Base-by-base conservation (phyloP, 116 monocot genomes). In the Papilionanthe hybrid region DNA sequence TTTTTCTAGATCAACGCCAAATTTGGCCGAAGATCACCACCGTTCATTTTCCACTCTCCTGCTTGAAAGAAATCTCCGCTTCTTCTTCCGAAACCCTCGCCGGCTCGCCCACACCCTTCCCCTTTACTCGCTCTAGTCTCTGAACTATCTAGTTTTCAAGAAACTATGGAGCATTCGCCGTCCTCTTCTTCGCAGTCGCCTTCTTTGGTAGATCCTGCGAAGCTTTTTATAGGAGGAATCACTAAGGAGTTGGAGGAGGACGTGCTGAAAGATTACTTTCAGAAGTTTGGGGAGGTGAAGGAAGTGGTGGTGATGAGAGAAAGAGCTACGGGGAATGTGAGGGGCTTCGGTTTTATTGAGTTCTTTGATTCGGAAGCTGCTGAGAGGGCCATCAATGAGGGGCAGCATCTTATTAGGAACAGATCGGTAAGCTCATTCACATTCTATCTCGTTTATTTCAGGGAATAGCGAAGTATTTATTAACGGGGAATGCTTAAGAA, bases 331-430 rank as follows among this genome's bases (percentile, higher is more conserved):
- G 83, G 80, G 7, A 83, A 27, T 29, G 22, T 53, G 23, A 76
- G 83, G 20, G 83, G 86, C 43, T 87, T 87, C 10, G 86, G 83
- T 4, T 87, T 87, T 42, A 77, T 87, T n/a, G 79, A 60, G 71
- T 86, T 83, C 47, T 10, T 23, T 11, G 80, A 86, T 65, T 48
- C 80, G 22, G 50, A 42, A 23, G 69, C 83, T 25, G 83, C 73
- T 3, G 80, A 86, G 53, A 68, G 43, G 23, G 86, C 72, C 27
- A 72, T 86, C 49, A 77, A 74, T 1, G 17, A 47, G 45, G 79
- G 60, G 23, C 58, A 78, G 75, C 75, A 75, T 75, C 25, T 75
- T 49, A 75, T 75, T 50, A 5, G 27, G 15, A 75, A 50, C 27
- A 48, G 15, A 48, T 75, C 49, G 75, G 75, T 75, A 3, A 27